These are phyloP conservation scores for Takashimella tepidaria DNA, from an alignment of 1,284 basidiomycete species.

Conservation along the genomic window DNA sequence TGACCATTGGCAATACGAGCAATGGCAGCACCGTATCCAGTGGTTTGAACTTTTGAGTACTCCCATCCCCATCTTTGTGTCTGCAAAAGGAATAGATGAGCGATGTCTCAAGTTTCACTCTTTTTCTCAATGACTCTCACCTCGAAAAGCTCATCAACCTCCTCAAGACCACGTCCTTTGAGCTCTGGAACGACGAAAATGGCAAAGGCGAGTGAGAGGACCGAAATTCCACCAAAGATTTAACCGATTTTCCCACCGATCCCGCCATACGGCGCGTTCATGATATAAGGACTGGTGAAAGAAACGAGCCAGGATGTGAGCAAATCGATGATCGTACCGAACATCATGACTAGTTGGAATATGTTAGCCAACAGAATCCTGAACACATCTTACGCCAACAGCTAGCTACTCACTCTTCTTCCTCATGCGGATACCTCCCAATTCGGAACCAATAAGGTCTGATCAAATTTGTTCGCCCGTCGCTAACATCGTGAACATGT, in stretches of 20 bases:
- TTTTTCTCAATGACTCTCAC: constrained; percentile 4
- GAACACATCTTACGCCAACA: too few species aligned
- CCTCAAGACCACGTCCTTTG: constrained; percentile 13
- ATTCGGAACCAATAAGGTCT: constrained; percentile 15
- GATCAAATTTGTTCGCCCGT: not conserved
- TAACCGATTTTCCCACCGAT: constrained; percentile 16
- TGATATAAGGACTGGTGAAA: constrained; percentile 17
- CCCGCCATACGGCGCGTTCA: constrained; percentile 7
- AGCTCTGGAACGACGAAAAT: constrained; percentile 26
- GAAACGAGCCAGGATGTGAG: constrained; percentile 13
- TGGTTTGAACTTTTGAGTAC: constrained; percentile 12
- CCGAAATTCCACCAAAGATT: constrained; percentile 13
- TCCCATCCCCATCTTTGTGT: constrained; percentile 17
- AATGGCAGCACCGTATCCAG: constrained; percentile 12
- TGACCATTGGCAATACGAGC: constrained; percentile 11
- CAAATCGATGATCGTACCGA: constrained; percentile 13
- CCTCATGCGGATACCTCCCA: constrained; percentile 18
- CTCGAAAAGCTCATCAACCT: constrained; percentile 25
- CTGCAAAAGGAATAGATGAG: too few species aligned
- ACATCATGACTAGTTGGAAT: not conserved
- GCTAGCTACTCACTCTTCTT: constrained; percentile 14
- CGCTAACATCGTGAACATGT: not conserved
- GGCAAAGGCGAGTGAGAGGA: constrained; percentile 15
- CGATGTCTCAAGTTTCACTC: not conserved
- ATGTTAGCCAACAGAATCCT: too few species aligned